phyloP scores from a whole-genome alignment of 768 basidiomycete species.

The Psilocybe cyanescens region DNA sequence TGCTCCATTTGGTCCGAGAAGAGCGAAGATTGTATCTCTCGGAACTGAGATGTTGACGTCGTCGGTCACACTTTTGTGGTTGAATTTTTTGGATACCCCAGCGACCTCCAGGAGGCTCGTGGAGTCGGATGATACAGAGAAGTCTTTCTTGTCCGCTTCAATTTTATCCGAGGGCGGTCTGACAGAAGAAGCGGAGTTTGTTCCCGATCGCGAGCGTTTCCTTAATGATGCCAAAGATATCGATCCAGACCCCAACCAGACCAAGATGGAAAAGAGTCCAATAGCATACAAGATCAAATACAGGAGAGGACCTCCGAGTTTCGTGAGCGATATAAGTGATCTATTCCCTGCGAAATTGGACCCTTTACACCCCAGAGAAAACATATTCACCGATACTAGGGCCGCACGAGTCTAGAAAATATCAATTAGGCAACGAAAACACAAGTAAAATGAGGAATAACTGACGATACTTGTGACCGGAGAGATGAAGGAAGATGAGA shows the following conservation, averaged over 20 bases:
- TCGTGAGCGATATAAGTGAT: slow-evolving; percentile 55
- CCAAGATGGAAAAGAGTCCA: slow-evolving; percentile 62
- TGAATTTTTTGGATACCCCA: slow-evolving; percentile 64
- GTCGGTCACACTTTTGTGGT: slow-evolving; percentile 63
- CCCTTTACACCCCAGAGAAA: slow-evolving; percentile 72
- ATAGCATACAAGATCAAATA: slow-evolving; percentile 71
- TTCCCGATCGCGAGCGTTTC: slow-evolving; percentile 32
- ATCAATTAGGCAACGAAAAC: not conserved
- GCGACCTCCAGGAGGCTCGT: slow-evolving; percentile 65
- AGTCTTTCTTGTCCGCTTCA: slow-evolving; percentile 54
- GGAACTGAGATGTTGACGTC: slow-evolving; percentile 72
- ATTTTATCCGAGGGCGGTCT: slow-evolving; percentile 37
- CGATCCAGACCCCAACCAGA: slow-evolving; percentile 75
- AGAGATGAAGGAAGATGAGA: slow-evolving; percentile 67
- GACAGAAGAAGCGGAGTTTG: slow-evolving; percentile 6
- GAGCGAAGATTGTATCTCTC: slow-evolving; percentile 63
- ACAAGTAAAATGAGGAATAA: slow-evolving; percentile 14
- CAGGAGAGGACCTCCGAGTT: slow-evolving; percentile 75
- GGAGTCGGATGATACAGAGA: slow-evolving; percentile 40
- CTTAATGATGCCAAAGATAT: slow-evolving; percentile 34
- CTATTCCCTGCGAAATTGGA: slow-evolving; percentile 44
- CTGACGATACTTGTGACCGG: slow-evolving; percentile 73
- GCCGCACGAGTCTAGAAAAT: slow-evolving; percentile 60
- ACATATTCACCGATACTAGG: slow-evolving; percentile 77
- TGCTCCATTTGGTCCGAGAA: slow-evolving; percentile 84